Evolutionary conservation across 1,284 basidiomycete genomes (phyloP).

Genomic region (Mixia osmundae): DNA sequence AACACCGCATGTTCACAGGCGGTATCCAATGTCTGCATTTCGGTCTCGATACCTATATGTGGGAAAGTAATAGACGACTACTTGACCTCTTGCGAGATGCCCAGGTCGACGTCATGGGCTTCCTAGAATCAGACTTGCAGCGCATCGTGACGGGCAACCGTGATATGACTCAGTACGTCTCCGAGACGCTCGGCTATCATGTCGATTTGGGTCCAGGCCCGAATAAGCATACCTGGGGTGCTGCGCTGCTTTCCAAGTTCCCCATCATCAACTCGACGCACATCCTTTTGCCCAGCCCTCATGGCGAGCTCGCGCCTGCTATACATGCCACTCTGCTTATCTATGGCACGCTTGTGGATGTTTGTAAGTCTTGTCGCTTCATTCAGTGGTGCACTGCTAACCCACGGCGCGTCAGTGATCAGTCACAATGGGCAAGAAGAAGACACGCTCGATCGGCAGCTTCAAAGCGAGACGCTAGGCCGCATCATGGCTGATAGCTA

Average conservation of each 20-base stretch:
- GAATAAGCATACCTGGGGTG: constrained; percentile 71
- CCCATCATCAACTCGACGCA: constrained; percentile 76
- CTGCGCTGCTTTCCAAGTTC: constrained; percentile 63
- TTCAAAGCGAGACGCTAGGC: constrained; percentile 63
- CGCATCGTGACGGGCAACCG: constrained; percentile 71
- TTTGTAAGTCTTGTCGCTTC: too few species aligned
- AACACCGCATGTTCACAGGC: constrained; percentile 47
- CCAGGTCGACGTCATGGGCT: constrained; percentile 22
- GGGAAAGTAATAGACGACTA: constrained; percentile 60
- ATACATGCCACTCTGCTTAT: constrained; percentile 72
- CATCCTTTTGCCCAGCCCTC: constrained; percentile 66
- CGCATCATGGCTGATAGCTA: constrained; percentile 48
- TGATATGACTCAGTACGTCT: constrained; percentile 54
- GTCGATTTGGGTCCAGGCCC: constrained; percentile 56
- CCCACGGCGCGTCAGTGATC: too few species aligned
- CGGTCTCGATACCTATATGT: constrained; percentile 33
- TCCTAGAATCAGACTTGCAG: constrained; percentile 67
- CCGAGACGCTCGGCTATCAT: constrained; percentile 55
- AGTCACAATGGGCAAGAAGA: constrained; percentile 91
- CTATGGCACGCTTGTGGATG: constrained; percentile 53
- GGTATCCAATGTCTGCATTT: constrained; percentile 91
- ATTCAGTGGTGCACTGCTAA: too few species aligned
- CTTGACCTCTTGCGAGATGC: constrained; percentile 35
- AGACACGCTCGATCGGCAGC: constrained; percentile 60
- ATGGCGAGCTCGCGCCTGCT: constrained; percentile 71